Evolutionary conservation across 106 monocot species (phyloP).

Genomic region (Xerophyta viscosa): DNA sequence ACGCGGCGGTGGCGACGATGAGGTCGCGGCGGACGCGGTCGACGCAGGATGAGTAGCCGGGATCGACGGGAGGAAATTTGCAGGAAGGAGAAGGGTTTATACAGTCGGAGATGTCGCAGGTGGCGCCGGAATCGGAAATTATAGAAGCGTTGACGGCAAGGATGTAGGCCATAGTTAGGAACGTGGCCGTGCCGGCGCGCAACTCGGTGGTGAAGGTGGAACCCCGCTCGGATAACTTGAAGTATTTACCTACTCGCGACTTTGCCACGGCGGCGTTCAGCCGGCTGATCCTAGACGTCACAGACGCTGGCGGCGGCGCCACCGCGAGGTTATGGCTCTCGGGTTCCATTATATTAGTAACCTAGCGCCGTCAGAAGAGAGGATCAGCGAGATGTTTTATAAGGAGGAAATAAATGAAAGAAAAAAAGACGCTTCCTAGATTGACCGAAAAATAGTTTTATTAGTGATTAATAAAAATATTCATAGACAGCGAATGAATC

Average conservation of each 20-base stretch:
- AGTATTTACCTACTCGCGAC: slow-evolving; percentile 6
- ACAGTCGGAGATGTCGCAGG: slow-evolving; percentile 31
- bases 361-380: too few species aligned
- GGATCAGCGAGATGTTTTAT: too few species aligned
- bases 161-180: slow-evolving; percentile 41
- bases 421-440: too few species aligned
- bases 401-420: too few species aligned
- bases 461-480: too few species aligned
- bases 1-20: slow-evolving; percentile 31
- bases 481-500: too few species aligned
- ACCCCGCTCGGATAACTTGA: slow-evolving; percentile 16
- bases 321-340: too few species aligned
- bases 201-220: slow-evolving; percentile 41
- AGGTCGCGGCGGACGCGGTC: slow-evolving; percentile 35
- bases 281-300: background rate
- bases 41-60: slow-evolving; percentile 34
- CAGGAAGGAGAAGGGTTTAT: slow-evolving; percentile 11
- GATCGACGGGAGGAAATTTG: slow-evolving; percentile 27
- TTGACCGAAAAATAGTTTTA: too few species aligned
- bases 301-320: too few species aligned
- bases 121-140: slow-evolving; percentile 37
- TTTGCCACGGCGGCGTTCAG: slow-evolving; percentile 13
- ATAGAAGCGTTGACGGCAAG: slow-evolving; percentile 44
- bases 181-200: slow-evolving; percentile 42
- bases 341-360: too few species aligned